phyloP scores from a whole-genome alignment of 495 filamentous ascomycete genomes.

The Penicillium malachiteum region DNA sequence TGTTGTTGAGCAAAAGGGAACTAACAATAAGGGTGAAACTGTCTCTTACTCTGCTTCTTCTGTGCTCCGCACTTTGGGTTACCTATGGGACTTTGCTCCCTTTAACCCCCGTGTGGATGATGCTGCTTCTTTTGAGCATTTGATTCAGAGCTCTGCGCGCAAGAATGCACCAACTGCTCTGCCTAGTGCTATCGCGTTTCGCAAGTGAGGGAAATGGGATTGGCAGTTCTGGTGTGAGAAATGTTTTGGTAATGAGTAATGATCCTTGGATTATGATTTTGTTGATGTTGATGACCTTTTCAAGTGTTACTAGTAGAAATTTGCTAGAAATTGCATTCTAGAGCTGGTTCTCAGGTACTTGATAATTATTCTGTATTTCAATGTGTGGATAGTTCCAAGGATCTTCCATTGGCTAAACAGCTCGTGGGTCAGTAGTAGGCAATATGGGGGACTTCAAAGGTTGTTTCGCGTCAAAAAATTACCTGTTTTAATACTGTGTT shows the following conservation, averaged over 20 bases:
- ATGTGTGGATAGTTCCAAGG: too few relatives aligned
- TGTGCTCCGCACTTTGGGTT: constrained; percentile 39
- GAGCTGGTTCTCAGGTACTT: too few relatives aligned
- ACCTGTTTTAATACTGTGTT: too few relatives aligned
- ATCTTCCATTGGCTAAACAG: too few relatives aligned
- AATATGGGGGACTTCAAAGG: too few relatives aligned
- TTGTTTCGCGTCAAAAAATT: too few relatives aligned
- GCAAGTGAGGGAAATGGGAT: neutral
- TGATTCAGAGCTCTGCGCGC: constrained; percentile 24
- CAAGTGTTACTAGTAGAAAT: too few relatives aligned
- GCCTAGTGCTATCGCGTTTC: constrained; percentile 8
- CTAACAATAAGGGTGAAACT: constrained; percentile 27
- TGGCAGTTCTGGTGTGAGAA: neutral
- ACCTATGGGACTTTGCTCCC: constrained; percentile 46
- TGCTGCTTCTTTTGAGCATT: constrained; percentile 45
- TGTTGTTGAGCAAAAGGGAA: constrained; percentile 45
- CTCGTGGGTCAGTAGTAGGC: too few relatives aligned
- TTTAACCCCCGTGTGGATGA: constrained; percentile 41
- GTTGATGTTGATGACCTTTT: too few relatives aligned
- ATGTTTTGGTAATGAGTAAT: neutral
- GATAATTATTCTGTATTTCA: too few relatives aligned
- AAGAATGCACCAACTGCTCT: constrained; percentile 21
- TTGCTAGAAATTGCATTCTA: too few relatives aligned
- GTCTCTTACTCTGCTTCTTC: constrained; percentile 43
- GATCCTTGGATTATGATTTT: too few relatives aligned